These are phyloP conservation scores for Lavandula angustifolia DNA, from an alignment of 257 asterid genomes.

Conservation along the genomic window DNA sequence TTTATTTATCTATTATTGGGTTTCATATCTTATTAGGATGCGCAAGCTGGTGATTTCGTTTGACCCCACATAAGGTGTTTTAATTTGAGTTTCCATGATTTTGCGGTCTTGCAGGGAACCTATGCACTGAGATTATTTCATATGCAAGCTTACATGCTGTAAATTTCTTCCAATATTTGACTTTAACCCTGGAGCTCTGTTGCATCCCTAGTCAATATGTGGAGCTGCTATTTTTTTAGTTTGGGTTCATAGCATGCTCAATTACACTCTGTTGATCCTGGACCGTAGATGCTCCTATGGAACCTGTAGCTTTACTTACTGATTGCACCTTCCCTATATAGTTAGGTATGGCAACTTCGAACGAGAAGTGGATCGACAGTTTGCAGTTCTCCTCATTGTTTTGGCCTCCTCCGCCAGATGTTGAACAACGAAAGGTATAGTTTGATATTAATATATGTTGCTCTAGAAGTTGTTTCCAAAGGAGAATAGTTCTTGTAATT, in stretches of 20 bases:
- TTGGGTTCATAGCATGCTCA: constrained; percentile 49
- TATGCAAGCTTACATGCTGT: constrained; percentile 29
- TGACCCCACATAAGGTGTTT: constrained; percentile 8
- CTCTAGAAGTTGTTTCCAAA: neutral
- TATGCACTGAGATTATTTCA: constrained; percentile 28
- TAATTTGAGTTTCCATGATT: constrained; percentile 26
- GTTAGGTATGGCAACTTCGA: constrained; percentile 70
- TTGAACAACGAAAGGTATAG: constrained; percentile 78
- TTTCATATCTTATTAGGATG: neutral
- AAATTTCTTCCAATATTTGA: constrained; percentile 35
- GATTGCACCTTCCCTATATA: constrained; percentile 41
- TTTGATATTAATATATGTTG: constrained; percentile 5
- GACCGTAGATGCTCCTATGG: constrained; percentile 53
- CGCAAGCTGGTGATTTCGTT: constrained; percentile 14
- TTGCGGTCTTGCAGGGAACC: constrained; percentile 41
- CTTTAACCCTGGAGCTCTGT: constrained; percentile 37
- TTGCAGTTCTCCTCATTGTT: constrained; percentile 90
- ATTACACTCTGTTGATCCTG: constrained; percentile 60
- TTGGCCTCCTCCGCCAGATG: constrained; percentile 93
- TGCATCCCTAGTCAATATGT: constrained; percentile 36
- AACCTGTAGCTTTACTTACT: constrained; percentile 29
- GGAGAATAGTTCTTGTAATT: neutral
- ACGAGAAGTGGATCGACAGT: constrained; percentile 87
- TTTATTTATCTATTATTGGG: neutral
- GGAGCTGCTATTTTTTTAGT: constrained; percentile 32